phyloP scores from a whole-genome alignment of 352 stramenopile genomes.

The Phytophthora pseudosyringae region DNA sequence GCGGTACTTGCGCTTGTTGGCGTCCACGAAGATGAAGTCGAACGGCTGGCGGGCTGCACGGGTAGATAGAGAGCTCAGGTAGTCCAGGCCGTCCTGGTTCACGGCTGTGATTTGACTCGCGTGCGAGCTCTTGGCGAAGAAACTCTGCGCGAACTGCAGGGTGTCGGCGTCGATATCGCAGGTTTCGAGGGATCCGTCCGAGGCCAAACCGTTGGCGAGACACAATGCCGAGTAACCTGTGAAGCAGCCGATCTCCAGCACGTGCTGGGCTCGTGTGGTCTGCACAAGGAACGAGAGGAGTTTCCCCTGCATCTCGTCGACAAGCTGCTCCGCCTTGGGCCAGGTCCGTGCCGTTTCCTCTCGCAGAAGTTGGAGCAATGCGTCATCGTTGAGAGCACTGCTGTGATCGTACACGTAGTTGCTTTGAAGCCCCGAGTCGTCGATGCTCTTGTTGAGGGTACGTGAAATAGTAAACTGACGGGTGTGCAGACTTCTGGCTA shows the following conservation, averaged over 20 bases:
- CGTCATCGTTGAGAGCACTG: conserved; percentile 31
- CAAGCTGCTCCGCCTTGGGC: conserved; percentile 64
- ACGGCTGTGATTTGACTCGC: conserved; percentile 45
- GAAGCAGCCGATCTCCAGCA: conserved; percentile 94
- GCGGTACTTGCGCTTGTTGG: conserved; percentile 92
- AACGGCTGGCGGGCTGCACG: conserved; percentile 50
- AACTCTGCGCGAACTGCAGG: conserved; percentile 55
- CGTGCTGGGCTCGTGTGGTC: conserved; percentile 65
- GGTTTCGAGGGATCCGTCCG: conserved; percentile 46
- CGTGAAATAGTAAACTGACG: conserved; percentile 34
- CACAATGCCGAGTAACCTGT: conserved; percentile 94
- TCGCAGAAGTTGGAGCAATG: conserved; percentile 50
- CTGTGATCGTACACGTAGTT: conserved; percentile 37
- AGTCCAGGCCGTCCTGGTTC: conserved; percentile 51
- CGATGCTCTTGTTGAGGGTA: conserved; percentile 37
- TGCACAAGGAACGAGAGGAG: conserved; percentile 79
- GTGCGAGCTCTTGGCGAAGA: conserved; percentile 53
- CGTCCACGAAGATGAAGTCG: conserved; percentile 96
- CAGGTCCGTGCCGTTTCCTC: conserved; percentile 43
- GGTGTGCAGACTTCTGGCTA: conserved; percentile 26
- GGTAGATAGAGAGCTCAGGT: conserved; percentile 35
- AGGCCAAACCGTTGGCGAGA: conserved; percentile 62
- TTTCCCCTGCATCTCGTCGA: conserved; percentile 67
- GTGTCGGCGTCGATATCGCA: conserved; percentile 64
- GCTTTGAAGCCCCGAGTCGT: conserved; percentile 31